Evolutionary conservation across 164 flowering plant species (phyloP).

Genomic region (Piper betle): DNA sequence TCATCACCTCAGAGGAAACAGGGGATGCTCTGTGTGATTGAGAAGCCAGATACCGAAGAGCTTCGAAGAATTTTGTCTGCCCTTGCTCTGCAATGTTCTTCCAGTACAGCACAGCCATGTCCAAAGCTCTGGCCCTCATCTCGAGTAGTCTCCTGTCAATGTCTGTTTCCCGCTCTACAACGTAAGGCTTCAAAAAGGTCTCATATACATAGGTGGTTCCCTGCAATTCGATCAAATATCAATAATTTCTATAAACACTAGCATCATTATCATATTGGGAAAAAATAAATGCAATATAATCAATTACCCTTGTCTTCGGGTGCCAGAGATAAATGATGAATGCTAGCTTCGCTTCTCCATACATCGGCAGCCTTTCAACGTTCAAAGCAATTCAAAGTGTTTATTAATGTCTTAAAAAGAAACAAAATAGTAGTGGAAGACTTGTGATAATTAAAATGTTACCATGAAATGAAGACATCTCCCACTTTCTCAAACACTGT

Average conservation of each 20-base stretch:
- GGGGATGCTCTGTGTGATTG: slow-evolving; percentile 18
- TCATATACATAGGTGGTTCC: slow-evolving; percentile 57
- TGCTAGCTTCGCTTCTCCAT: slow-evolving; percentile 59
- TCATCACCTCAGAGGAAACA: slow-evolving; percentile 7
- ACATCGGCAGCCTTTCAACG: slow-evolving; percentile 58
- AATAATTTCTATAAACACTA: too few relatives aligned
- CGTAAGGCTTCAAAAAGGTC: slow-evolving; percentile 39
- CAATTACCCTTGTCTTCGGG: slow-evolving; percentile 65
- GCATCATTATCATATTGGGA: too few relatives aligned
- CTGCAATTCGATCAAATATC: slow-evolving; percentile 16
- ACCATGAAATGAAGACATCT: slow-evolving; percentile 65
- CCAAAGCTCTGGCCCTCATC: slow-evolving; percentile 43
- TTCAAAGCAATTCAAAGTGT: neutral
- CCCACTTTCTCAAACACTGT: slow-evolving; percentile 47
- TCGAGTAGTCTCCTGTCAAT: slow-evolving; percentile 48
- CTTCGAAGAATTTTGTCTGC: slow-evolving; percentile 32
- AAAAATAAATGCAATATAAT: too few relatives aligned
- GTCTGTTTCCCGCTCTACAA: slow-evolving; percentile 43
- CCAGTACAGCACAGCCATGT: slow-evolving; percentile 38
- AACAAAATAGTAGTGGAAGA: too few relatives aligned
- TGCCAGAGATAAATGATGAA: slow-evolving; percentile 68
- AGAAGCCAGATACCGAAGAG: slow-evolving; percentile 31
- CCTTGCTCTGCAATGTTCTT: slow-evolving; percentile 44
- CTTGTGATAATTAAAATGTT: neutral
- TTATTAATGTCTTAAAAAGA: neutral